A percentile compares a stretch with the other conserved stretches of the same genome.
Conservation (phyloP, 2,329 filamentous ascomycete species). For the Ceratocystis harringtonii region DNA sequence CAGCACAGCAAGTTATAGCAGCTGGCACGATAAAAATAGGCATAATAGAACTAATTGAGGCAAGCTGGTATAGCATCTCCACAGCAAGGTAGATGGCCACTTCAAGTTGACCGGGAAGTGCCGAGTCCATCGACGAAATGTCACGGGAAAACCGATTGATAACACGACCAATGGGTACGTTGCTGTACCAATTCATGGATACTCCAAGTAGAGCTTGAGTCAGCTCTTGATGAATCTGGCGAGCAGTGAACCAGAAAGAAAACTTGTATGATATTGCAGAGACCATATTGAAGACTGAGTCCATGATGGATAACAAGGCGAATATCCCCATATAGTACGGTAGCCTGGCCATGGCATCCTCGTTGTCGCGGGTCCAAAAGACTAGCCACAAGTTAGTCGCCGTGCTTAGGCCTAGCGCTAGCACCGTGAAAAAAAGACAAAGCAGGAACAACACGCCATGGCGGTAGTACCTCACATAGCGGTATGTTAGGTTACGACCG, state of each 20-base stretch:
- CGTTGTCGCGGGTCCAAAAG: constrained; percentile 27
- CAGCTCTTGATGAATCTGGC: constrained; percentile 36
- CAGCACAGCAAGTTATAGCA: constrained; percentile 31
- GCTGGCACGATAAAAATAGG: constrained; percentile 36
- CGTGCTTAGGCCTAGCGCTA: constrained; percentile 12
- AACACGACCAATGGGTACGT: constrained; percentile 37
- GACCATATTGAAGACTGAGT: constrained; percentile 29
- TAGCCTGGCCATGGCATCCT: constrained; percentile 30
- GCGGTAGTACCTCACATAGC: constrained; percentile 31
- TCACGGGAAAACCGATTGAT: constrained; percentile 43
- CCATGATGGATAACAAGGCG: constrained; percentile 31
- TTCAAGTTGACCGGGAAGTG: constrained; percentile 32
- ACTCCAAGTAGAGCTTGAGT: constrained; percentile 38
- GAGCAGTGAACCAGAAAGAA: constrained; percentile 42
- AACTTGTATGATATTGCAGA: constrained; percentile 36
- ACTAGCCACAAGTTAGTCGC: constrained; percentile 31
- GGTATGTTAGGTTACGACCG: constrained; percentile 10
- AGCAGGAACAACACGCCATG: constrained; percentile 8
- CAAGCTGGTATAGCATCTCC: constrained; percentile 32
- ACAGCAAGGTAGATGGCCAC: constrained; percentile 29
- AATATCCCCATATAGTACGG: constrained; percentile 41
- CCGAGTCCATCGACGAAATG: constrained; percentile 39
- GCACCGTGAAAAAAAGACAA: constrained; percentile 10
- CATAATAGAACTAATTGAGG: constrained; percentile 36
- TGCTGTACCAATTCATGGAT: constrained; percentile 42